Evolutionary conservation across 768 basidiomycete genomes (phyloP).

Genomic region (Vishniacozyma victoriae): DNA sequence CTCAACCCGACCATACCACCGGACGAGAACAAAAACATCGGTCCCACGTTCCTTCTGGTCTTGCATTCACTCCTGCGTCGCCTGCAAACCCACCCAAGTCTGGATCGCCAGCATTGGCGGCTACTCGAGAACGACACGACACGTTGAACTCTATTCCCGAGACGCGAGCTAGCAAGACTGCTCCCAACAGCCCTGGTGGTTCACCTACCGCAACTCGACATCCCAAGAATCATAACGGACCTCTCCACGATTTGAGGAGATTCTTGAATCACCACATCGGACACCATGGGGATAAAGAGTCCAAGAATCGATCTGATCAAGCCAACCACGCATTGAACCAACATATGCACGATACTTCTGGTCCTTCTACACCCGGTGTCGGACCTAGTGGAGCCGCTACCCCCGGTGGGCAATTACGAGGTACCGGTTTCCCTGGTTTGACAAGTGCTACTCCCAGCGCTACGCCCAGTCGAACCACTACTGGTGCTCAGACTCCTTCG

Average conservation of each 20-base stretch:
- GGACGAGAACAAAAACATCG: too few species aligned
- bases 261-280: slow-evolving; percentile 90
- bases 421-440: slow-evolving; percentile 26
- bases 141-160: slow-evolving; percentile 4
- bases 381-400: slow-evolving; percentile 21
- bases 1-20: too few species aligned
- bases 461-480: slow-evolving; percentile 7
- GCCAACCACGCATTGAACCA: slow-evolving; percentile 23
- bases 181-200: slow-evolving; percentile 39
- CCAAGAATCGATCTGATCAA: slow-evolving; percentile 14
- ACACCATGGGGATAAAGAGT: slow-evolving; percentile 49
- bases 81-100: slow-evolving; percentile 14
- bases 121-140: slow-evolving; percentile 1
- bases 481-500: slow-evolving; percentile 9
- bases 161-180: slow-evolving; percentile 20
- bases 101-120: slow-evolving; percentile 7
- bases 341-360: slow-evolving; percentile 26
- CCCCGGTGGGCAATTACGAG: slow-evolving; percentile 33
- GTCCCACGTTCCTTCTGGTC: not conserved
- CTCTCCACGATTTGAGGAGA: slow-evolving; percentile 85
- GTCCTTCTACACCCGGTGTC: slow-evolving; percentile 20
- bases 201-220: slow-evolving; percentile 46
- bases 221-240: slow-evolving; percentile 55
- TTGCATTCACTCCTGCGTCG: slow-evolving; percentile 38
- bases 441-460: slow-evolving; percentile 9